Conservation (phyloP, 805 yeast genomes). For the Cyberlindnera samutprakarnensis region DNA sequence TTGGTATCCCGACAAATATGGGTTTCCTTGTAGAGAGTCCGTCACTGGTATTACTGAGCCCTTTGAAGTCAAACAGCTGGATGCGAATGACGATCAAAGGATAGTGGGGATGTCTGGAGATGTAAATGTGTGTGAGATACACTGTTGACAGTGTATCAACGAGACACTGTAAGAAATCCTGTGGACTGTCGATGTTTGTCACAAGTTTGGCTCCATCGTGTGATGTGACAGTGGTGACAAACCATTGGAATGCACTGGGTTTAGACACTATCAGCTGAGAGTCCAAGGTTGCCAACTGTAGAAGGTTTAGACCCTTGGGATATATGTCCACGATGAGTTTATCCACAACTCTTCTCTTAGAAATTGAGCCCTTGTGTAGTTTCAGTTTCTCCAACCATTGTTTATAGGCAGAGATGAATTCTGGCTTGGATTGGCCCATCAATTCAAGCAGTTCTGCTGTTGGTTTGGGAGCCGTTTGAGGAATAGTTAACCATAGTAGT, state of each 20-base stretch:
- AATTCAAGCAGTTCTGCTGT: slow-evolving; percentile 3
- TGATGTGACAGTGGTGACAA: slow-evolving; percentile 14
- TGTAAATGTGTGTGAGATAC: slow-evolving; percentile 58
- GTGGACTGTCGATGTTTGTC: slow-evolving; percentile 33
- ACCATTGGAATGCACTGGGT: slow-evolving; percentile 36
- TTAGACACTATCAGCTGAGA: slow-evolving; percentile 56
- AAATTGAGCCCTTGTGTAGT: slow-evolving; percentile 1
- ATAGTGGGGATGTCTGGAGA: slow-evolving; percentile 54
- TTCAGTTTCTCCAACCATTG: slow-evolving; percentile 6
- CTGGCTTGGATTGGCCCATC: slow-evolving; percentile 4
- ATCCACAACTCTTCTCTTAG: slow-evolving; percentile 17
- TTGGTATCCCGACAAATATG: slow-evolving; percentile 58
- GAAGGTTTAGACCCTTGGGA: slow-evolving; percentile 48
- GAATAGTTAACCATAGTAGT: slow-evolving; percentile 18
- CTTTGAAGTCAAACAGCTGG: slow-evolving; percentile 54
- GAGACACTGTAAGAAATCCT: slow-evolving; percentile 40
- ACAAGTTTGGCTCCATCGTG: slow-evolving; percentile 21
- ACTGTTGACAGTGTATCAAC: slow-evolving; percentile 39
- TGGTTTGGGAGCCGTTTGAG: slow-evolving; percentile 15
- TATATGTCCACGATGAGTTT: slow-evolving; percentile 29
- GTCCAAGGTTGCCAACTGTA: slow-evolving; percentile 67
- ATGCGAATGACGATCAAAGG: slow-evolving; percentile 57
- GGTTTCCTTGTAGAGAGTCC: slow-evolving; percentile 46
- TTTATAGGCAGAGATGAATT: slow-evolving; percentile 6
- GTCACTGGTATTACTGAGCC: slow-evolving; percentile 18